Conservation (phyloP, 352 stramenopile genomes). For the Phytophthora lateralis region DNA sequence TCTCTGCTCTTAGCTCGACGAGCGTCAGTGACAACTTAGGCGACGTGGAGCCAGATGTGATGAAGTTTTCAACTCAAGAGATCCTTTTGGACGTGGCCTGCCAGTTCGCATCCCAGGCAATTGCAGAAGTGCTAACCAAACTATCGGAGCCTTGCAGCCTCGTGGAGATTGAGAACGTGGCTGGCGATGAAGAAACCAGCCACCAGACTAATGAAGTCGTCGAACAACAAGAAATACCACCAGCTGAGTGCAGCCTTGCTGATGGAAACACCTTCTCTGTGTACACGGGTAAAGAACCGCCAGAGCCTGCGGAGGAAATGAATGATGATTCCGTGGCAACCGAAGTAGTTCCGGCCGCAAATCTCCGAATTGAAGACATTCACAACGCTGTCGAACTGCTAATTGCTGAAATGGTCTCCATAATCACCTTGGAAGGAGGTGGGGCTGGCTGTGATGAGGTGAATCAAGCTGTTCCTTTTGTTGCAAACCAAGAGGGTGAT, state of each 20-base stretch:
- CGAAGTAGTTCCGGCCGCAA: neutral
- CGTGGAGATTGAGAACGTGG: neutral
- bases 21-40: neutral
- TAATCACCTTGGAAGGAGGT: neutral
- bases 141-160: neutral
- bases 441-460: neutral
- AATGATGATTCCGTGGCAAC: neutral
- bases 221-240: neutral
- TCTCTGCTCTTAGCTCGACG: neutral
- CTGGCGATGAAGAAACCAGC: neutral
- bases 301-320: neutral
- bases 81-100: conserved; percentile 14
- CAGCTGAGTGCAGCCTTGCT: neutral
- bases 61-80: conserved; percentile 8
- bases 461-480: neutral
- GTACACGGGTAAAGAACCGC: neutral
- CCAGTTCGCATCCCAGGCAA: conserved; percentile 16
- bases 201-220: neutral
- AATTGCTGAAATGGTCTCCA: conserved; percentile 8
- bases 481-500: neutral
- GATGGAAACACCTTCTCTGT: neutral
- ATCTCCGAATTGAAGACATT: neutral
- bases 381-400: neutral
- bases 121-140: conserved; percentile 21
- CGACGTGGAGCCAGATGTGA: neutral